Percentiles rank a stretch among this genome's conserved stretches.
Conservation (phyloP, 164 flowering plant species). For the Santalum album region DNA sequence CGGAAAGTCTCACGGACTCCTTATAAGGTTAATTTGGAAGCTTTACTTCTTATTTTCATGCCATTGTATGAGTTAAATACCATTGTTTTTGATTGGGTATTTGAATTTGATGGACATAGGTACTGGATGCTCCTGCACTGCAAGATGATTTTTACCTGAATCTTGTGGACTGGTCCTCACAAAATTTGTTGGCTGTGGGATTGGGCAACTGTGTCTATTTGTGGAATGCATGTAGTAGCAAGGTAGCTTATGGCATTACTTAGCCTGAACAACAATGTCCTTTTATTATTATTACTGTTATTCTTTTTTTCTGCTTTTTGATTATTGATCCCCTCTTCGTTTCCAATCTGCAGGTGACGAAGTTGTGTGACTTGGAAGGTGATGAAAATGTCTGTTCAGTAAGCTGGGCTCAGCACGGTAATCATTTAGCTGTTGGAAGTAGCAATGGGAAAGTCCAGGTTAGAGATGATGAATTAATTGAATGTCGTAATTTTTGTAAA, state of each 20-base stretch:
- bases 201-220: constrained; percentile 87
- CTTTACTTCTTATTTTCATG: too few relatives aligned
- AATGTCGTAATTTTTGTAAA: not conserved
- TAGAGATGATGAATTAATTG: constrained; percentile 4
- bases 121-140: constrained; percentile 94
- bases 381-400: constrained; percentile 94
- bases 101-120: constrained; percentile 31
- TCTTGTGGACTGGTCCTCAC: constrained; percentile 95
- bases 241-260: too few relatives aligned
- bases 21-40: constrained; percentile 52
- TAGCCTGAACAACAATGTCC: too few relatives aligned
- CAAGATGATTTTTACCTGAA: constrained; percentile 96
- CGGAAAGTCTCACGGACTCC: constrained; percentile 84
- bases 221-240: constrained; percentile 98
- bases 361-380: constrained; percentile 79
- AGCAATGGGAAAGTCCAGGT: constrained; percentile 87
- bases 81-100: constrained; percentile 10
- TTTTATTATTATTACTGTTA: too few relatives aligned
- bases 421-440: constrained; percentile 86
- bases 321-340: too few relatives aligned
- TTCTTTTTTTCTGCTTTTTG: too few relatives aligned
- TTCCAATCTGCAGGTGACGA: constrained; percentile 89
- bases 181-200: constrained; percentile 91
- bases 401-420: constrained; percentile 88
- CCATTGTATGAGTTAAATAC: too few relatives aligned